Base-by-base conservation (phyloP, 2,329 filamentous ascomycete genomes). In the Colletotrichum tropicale region DNA sequence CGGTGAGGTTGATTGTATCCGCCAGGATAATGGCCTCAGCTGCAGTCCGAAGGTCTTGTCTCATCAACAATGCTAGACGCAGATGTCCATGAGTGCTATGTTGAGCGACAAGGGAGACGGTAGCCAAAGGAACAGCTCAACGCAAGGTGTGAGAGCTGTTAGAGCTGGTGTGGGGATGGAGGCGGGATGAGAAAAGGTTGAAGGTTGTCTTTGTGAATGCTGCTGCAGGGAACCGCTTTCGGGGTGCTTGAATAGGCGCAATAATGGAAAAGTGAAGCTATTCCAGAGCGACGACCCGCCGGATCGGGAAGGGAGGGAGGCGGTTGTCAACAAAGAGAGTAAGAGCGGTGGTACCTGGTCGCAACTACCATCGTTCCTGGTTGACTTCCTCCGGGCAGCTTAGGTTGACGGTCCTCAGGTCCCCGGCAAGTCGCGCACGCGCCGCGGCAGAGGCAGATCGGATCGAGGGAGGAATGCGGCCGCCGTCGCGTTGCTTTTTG, bases 271-370 rank as follows among this genome's bases (percentile, higher is more conserved):
- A 76, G 52, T 75, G 74, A 76, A 66, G 74, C 71, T 76, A 76
- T 76, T 67, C 70, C 74, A 74, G 68, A 74, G 64, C 13, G 58
- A 58, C 32, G 74, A 56, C 74, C 66, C 71, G 74, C 71, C 74
- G 71, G 74, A 75, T 70, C 43, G 74, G 74, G 74, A 76, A 69
- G 65, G 58, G 65, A 76, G 70, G 74, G 70, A 74, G 64, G 34
- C 55, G 55, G 71, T 56, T 70, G 71, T 74, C 71, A 76, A 75
- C 74, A 76, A 76, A 76, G 74, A 66, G 34, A 56, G 71, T 60
- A 72, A 21, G 70, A 75, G 71, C 56, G 61, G 74, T 52, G 43
- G 43, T 76, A 55, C 66, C 74, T 76, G 66, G 66, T 43, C 61
- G 71, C 61, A 76, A 75, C 61, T 32, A 75, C 71, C 74, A 76